Percentiles rank a stretch among this genome's conserved stretches.
phyloP scores from a whole-genome alignment of 2,329 filamentous ascomycete genomes.

The Talaromyces sp. region DNA sequence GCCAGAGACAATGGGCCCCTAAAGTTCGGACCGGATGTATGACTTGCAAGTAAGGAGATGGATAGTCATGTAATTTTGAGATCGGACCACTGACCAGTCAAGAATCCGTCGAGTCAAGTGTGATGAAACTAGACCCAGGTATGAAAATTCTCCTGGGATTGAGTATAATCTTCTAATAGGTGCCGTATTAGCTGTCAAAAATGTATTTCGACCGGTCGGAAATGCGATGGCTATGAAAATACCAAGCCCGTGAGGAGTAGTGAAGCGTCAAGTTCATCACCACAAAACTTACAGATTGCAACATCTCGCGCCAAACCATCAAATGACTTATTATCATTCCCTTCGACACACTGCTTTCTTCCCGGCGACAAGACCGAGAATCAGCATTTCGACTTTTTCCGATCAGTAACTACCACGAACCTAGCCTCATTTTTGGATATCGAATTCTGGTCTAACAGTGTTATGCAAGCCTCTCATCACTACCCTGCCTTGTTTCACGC shows the following conservation, averaged over 20 bases:
- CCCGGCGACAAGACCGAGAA: constrained; percentile 6
- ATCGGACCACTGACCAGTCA: background rate
- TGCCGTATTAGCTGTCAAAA: constrained; percentile 2
- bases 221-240: constrained; percentile 10
- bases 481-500: constrained; percentile 9
- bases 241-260: background rate
- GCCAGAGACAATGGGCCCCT: constrained; percentile 6
- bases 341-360: background rate
- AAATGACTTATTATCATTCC: background rate
- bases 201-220: constrained; percentile 7
- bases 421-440: constrained; percentile 3
- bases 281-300: background rate
- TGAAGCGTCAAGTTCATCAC: background rate
- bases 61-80: background rate
- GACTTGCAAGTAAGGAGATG: constrained; percentile 8
- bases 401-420: constrained; percentile 4
- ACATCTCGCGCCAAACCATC: background rate
- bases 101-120: constrained; percentile 11
- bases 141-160: background rate
- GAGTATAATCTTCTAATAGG: background rate
- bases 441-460: constrained; percentile 3
- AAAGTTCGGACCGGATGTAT: constrained; percentile 10
- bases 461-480: constrained; percentile 6
- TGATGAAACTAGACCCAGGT: constrained; percentile 7
- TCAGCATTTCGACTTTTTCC: constrained; percentile 7